Evolutionary conservation across 805 yeast species (phyloP).

Genomic region (Hanseniaspora mollemarum): DNA sequence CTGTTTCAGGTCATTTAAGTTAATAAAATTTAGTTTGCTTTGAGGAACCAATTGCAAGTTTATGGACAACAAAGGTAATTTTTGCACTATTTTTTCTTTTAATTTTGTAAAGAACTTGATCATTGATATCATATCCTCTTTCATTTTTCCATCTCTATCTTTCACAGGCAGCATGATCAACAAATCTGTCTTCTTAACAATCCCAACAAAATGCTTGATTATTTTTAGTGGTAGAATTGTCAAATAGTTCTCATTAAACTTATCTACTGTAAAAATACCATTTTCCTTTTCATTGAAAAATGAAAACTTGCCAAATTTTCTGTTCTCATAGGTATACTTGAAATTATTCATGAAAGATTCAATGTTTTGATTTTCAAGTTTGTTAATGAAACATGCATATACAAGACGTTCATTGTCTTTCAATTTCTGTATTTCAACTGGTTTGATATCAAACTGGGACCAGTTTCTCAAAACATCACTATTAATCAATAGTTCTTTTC

Average conservation of each 20-base stretch:
- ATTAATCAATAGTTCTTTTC: not conserved
- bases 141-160: not conserved
- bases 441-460: slow-evolving; percentile 1
- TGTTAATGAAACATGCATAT: slow-evolving; percentile 2
- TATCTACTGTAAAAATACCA: not conserved
- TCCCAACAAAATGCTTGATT: slow-evolving; percentile 2
- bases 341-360: slow-evolving; percentile 4
- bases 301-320: slow-evolving; percentile 1
- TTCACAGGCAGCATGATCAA: not conserved
- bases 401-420: not conserved
- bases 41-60: slow-evolving; percentile 8
- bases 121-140: not conserved
- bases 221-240: not conserved
- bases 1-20: not conserved
- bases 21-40: not conserved
- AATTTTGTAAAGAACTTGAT: not conserved
- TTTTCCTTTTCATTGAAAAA: not conserved
- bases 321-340: not conserved
- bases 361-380: not conserved
- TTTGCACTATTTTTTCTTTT: not conserved
- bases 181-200: not conserved
- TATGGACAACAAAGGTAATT: not conserved
- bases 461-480: not conserved
- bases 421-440: not conserved
- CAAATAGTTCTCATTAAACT: not conserved